phyloP scores from a whole-genome alignment of 2,329 filamentous ascomycete species.

The Talaromyces sp. region DNA sequence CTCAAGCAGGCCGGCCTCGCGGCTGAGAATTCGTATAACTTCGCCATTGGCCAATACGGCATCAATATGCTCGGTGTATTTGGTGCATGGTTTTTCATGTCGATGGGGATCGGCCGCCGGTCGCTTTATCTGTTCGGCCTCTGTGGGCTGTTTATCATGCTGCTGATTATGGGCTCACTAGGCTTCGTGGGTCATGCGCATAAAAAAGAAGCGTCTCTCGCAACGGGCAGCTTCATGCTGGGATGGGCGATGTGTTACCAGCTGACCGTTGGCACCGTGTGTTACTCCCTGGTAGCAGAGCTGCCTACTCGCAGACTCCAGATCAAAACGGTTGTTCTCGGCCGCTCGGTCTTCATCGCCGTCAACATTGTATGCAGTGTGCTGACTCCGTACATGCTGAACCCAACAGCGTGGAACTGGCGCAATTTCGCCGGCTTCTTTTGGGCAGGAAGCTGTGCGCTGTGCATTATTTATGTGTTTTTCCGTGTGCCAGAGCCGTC shows the following conservation, averaged over 20 bases:
- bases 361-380: slow-evolving; percentile 75
- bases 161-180: slow-evolving; percentile 77
- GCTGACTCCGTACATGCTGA: slow-evolving; percentile 87
- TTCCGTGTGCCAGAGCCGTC: slow-evolving; percentile 28
- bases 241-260: slow-evolving; percentile 79
- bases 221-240: slow-evolving; percentile 77
- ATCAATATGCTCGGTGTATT: slow-evolving; percentile 74
- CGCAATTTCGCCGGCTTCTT: slow-evolving; percentile 25
- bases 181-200: slow-evolving; percentile 49
- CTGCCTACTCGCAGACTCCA: slow-evolving; percentile 74
- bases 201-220: slow-evolving; percentile 40
- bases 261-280: slow-evolving; percentile 79
- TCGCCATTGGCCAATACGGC: slow-evolving; percentile 51
- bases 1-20: slow-evolving; percentile 35
- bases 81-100: slow-evolving; percentile 75
- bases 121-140: slow-evolving; percentile 73
- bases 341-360: slow-evolving; percentile 72
- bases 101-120: slow-evolving; percentile 62
- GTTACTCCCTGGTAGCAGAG: slow-evolving; percentile 72
- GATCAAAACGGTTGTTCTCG: slow-evolving; percentile 85
- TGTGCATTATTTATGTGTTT: slow-evolving; percentile 17
- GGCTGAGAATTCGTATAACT: slow-evolving; percentile 27
- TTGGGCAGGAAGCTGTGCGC: neutral
- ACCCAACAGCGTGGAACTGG: slow-evolving; percentile 71
- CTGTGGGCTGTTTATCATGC: slow-evolving; percentile 65